Conservation (phyloP, 2,329 filamentous ascomycete species). For the Penicillium polonicum region DNA sequence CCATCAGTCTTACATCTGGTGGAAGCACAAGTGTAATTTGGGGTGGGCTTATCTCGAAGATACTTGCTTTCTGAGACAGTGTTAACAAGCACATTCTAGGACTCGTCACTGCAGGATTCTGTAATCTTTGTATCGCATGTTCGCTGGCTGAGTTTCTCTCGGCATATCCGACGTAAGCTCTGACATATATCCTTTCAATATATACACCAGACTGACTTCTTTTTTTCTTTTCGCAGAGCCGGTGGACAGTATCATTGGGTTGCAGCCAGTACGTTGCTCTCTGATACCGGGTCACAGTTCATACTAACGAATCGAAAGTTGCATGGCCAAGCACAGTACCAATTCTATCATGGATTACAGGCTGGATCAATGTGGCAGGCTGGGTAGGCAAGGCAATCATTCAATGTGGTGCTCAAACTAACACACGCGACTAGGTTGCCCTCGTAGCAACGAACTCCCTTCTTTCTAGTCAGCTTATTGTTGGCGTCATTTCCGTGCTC, state of each 20-base stretch:
- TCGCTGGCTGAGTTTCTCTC: conserved; percentile 70
- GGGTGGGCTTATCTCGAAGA: conserved; percentile 48
- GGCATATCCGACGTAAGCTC: conserved; percentile 53
- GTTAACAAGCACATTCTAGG: conserved; percentile 19
- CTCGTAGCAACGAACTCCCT: conserved; percentile 67
- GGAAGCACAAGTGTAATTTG: conserved; percentile 71
- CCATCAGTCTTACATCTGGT: conserved; percentile 66
- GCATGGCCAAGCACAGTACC: conserved; percentile 60
- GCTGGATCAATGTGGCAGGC: conserved; percentile 67
- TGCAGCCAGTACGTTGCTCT: conserved; percentile 44
- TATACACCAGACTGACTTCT: background rate
- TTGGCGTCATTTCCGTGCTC: conserved; percentile 63
- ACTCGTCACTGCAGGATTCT: conserved; percentile 61
- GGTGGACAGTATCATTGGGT: conserved; percentile 71
- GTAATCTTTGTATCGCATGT: conserved; percentile 67
- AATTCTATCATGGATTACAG: conserved; percentile 65
- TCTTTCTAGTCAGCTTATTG: conserved; percentile 64
- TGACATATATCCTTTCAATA: background rate
- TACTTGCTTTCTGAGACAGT: background rate
- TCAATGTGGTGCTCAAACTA: conserved; percentile 9
- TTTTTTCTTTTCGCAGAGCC: conserved; percentile 31
- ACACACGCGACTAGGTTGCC: conserved; percentile 40
- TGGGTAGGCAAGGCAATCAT: conserved; percentile 51
- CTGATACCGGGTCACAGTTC: background rate
- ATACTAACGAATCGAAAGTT: conserved; percentile 36